A percentile compares a stretch with the other conserved stretches of the same genome.
phyloP scores from a whole-genome alignment of 768 basidiomycete genomes.

The Xerocomellus chrysenteron region DNA sequence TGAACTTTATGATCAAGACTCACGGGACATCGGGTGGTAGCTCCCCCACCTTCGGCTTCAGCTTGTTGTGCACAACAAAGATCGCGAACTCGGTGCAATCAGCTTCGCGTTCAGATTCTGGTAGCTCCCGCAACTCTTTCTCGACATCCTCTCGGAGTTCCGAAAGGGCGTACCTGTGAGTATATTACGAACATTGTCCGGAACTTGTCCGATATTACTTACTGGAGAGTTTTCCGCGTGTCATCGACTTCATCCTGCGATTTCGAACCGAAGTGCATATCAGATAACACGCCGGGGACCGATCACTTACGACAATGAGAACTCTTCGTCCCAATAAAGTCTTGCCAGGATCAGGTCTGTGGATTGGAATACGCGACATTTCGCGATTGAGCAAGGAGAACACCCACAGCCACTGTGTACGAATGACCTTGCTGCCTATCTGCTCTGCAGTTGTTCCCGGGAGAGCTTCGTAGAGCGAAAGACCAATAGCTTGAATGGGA shows the following conservation, averaged over 20 bases:
- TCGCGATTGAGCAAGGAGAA: not conserved
- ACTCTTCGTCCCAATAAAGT: slow-evolving; percentile 76
- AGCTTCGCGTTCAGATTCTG: slow-evolving; percentile 73
- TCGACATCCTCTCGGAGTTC: slow-evolving; percentile 92
- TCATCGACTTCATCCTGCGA: slow-evolving; percentile 84
- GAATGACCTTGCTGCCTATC: slow-evolving; percentile 80
- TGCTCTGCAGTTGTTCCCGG: slow-evolving; percentile 71
- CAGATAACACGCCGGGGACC: slow-evolving; percentile 11
- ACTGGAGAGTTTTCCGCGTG: slow-evolving; percentile 87
- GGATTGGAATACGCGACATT: slow-evolving; percentile 1
- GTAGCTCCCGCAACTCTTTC: slow-evolving; percentile 56
- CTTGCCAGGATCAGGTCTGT: slow-evolving; percentile 62
- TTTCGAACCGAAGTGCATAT: slow-evolving; percentile 1
- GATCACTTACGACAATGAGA: slow-evolving; percentile 71
- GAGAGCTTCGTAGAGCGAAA: slow-evolving; percentile 91
- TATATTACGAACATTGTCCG: slow-evolving; percentile 1
- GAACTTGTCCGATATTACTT: slow-evolving; percentile 26
- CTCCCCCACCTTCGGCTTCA: slow-evolving; percentile 78
- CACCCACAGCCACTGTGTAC: slow-evolving; percentile 94
- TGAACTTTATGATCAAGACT: slow-evolving; percentile 22
- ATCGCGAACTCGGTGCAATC: slow-evolving; percentile 81
- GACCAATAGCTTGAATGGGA: slow-evolving; percentile 93
- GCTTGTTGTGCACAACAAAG: slow-evolving; percentile 95
- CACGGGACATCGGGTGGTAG: slow-evolving; percentile 69
- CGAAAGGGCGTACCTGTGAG: slow-evolving; percentile 75